These are phyloP conservation scores for Rhododendron kiyosumense DNA, from an alignment of 148 eudicot genomes.

Conservation along the genomic window DNA sequence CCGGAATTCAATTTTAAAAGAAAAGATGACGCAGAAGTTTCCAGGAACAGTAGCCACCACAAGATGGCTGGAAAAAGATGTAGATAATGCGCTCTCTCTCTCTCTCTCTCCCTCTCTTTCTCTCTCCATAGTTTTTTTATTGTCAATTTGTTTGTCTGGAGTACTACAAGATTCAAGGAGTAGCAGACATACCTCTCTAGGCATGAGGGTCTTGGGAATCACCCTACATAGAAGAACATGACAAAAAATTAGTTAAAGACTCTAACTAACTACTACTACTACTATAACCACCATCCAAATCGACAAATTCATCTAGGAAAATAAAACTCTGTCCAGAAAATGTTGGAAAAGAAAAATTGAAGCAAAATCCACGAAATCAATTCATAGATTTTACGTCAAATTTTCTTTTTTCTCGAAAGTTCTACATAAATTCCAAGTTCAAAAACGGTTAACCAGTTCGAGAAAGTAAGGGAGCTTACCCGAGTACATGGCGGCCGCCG, in stretches of 20 bases:
- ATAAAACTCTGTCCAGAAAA: background rate
- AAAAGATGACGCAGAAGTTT: constrained; percentile 16
- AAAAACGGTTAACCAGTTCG: background rate
- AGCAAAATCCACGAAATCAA: background rate
- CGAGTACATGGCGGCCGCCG: constrained; percentile 44
- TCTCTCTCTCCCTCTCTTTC: background rate
- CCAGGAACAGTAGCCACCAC: constrained; percentile 12
- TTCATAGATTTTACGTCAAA: background rate
- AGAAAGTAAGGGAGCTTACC: constrained; percentile 16
- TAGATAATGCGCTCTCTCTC: constrained; percentile 1
- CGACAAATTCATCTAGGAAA: background rate
- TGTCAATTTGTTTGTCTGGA: background rate
- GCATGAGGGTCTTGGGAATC: constrained; percentile 40
- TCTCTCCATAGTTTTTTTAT: background rate
- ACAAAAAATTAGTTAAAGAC: constrained; percentile 12
- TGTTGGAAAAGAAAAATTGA: background rate
- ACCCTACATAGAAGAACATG: constrained; percentile 33
- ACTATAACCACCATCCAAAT: background rate
- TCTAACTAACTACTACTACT: background rate
- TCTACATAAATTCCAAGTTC: background rate
- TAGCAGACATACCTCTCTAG: constrained; percentile 28
- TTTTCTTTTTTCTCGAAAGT: background rate
- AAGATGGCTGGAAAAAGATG: background rate
- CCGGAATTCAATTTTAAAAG: background rate
- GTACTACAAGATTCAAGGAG: background rate